Evolutionary conservation across 73 alveolate genomes (phyloP).

Genomic region (Paramecium primaurelia): DNA sequence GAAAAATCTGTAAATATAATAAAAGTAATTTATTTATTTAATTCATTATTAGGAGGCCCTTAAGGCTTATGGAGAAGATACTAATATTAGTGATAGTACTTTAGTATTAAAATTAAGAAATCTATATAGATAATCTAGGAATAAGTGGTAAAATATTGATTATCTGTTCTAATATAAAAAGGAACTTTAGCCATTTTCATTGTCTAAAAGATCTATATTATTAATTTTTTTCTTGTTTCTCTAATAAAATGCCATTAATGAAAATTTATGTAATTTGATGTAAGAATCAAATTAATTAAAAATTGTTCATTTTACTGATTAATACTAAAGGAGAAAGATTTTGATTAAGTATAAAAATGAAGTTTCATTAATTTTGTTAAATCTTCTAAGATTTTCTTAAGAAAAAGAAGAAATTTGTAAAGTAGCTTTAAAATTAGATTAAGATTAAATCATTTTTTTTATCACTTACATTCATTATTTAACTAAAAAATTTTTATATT

Average conservation of each 20-base stretch:
- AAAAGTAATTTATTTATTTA: background rate
- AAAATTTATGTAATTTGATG: background rate
- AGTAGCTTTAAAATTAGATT: background rate
- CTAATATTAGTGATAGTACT: background rate
- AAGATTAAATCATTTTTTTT: background rate
- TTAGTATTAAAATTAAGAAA: constrained; percentile 4
- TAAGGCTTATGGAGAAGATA: background rate
- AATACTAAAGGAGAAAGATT: background rate
- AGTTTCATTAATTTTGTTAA: background rate
- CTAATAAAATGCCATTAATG: background rate
- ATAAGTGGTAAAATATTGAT: background rate
- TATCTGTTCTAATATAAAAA: background rate
- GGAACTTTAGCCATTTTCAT: background rate
- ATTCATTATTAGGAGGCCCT: background rate
- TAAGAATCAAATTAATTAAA: background rate
- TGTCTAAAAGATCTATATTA: background rate
- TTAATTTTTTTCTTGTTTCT: background rate
- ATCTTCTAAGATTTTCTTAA: background rate
- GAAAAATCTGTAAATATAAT: background rate
- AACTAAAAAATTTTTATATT: background rate
- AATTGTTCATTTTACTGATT: background rate
- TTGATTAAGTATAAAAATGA: background rate
- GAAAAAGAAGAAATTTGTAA: background rate
- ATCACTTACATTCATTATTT: background rate
- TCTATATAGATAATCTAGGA: background rate